These are phyloP conservation scores for Fusarium verrucosum DNA, from an alignment of 2,329 filamentous ascomycete genomes.

Conservation along the genomic window DNA sequence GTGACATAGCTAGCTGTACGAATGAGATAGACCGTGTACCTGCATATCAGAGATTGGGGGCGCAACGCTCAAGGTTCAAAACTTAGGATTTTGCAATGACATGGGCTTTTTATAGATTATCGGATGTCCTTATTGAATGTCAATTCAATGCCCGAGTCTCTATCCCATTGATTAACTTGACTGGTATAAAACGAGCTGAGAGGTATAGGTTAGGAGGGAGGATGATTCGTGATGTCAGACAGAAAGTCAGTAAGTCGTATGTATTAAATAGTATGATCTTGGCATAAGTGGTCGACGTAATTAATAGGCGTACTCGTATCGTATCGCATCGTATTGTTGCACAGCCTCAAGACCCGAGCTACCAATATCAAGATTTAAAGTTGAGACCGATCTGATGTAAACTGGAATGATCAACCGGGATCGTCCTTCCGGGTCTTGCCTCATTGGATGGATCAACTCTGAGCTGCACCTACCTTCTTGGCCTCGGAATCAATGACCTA, in stretches of 20 bases:
- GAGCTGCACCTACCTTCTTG: conserved; percentile 7
- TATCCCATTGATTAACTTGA: background rate
- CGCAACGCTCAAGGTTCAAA: background rate
- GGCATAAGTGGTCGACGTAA: background rate
- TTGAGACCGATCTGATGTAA: conserved; percentile 12
- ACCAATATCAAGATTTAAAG: background rate
- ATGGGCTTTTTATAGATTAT: too few relatives aligned
- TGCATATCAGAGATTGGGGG: conserved; percentile 10
- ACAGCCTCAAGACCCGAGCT: conserved; percentile 6
- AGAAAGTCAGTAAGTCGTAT: background rate
- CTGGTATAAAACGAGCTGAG: background rate
- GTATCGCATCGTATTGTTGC: background rate
- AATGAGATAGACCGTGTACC: conserved; percentile 12
- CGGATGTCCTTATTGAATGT: background rate
- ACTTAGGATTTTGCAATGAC: background rate
- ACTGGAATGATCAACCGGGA: conserved; percentile 10
- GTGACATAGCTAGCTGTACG: background rate
- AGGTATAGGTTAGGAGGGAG: background rate
- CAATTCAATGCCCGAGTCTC: background rate
- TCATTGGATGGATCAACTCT: conserved; percentile 8
- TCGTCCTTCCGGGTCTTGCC: background rate
- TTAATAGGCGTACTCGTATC: conserved; percentile 1
- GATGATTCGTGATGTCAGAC: background rate
- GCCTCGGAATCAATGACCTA: conserved; percentile 9
- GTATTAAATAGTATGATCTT: background rate